Conservation (phyloP, 106 monocot species). For the Acorus gramineus region DNA sequence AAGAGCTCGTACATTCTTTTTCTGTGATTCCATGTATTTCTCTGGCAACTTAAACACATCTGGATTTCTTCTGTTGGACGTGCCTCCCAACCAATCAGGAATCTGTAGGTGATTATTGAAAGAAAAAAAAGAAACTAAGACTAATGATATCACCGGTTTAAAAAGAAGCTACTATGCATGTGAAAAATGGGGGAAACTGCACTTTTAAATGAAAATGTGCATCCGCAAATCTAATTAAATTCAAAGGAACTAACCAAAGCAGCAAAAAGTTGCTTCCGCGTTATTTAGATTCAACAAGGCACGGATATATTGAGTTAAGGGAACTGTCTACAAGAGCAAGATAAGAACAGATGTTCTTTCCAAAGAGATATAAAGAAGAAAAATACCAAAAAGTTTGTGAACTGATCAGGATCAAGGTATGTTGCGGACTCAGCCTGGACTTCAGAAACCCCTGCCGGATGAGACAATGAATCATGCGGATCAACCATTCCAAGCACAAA, state of each 20-base stretch:
- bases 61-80: constrained; percentile 16
- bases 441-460: constrained; percentile 90
- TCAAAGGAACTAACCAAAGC: too few species aligned
- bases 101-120: constrained; percentile 4
- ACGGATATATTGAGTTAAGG: too few species aligned
- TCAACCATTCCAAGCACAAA: constrained; percentile 79
- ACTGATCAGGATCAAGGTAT: constrained; percentile 76
- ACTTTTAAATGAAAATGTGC: too few species aligned
- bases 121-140: neutral
- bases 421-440: constrained; percentile 78
- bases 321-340: too few species aligned
- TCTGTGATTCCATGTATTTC: constrained; percentile 6
- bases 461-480: constrained; percentile 89
- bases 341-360: too few species aligned
- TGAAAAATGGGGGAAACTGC: too few species aligned
- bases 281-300: too few species aligned
- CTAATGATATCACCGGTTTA: too few species aligned
- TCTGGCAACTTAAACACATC: constrained; percentile 7
- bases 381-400: constrained; percentile 76
- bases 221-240: too few species aligned
- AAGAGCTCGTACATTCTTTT: constrained; percentile 4
- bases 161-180: too few species aligned
- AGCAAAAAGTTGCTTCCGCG: too few species aligned
- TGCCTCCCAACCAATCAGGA: constrained; percentile 18
- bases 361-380: neutral